Evolutionary conservation across 192 early-diverging fungal species (phyloP).

Genomic region (Martensiomyces pterosporus): DNA sequence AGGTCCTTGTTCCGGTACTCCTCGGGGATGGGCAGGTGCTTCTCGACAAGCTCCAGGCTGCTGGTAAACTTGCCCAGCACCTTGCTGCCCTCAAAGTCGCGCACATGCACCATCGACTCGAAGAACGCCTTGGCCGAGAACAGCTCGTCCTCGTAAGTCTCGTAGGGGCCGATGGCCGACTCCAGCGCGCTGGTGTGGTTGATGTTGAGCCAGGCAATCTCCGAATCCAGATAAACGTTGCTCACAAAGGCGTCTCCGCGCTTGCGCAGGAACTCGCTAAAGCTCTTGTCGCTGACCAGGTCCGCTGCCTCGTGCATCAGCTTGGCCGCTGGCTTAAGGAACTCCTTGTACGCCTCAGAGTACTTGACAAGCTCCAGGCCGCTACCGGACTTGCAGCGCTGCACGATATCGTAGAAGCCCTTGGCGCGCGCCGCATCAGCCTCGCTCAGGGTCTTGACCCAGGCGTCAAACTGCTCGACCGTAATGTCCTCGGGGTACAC

Average conservation of each 20-base stretch:
- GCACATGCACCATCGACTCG: constrained; percentile 64
- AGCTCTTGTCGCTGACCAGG: constrained; percentile 54
- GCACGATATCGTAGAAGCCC: constrained; percentile 62
- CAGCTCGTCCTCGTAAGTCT: constrained; percentile 68
- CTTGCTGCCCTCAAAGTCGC: constrained; percentile 56
- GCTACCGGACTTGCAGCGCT: constrained; percentile 13
- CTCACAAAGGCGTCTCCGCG: constrained; percentile 56
- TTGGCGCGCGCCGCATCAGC: constrained; percentile 52
- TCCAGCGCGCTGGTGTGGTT: constrained; percentile 60
- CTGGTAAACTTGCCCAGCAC: constrained; percentile 62
- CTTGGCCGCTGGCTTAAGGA: constrained; percentile 51
- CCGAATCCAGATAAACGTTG: constrained; percentile 64
- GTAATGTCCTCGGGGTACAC: constrained; percentile 73
- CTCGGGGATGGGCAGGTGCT: constrained; percentile 62
- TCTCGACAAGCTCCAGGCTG: constrained; percentile 62
- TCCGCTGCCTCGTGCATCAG: constrained; percentile 56
- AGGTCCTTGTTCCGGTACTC: constrained; percentile 60
- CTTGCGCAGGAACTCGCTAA: constrained; percentile 55
- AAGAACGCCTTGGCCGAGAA: constrained; percentile 63
- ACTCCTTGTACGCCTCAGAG: constrained; percentile 55
- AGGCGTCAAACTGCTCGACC: constrained; percentile 56
- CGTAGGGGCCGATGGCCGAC: constrained; percentile 68
- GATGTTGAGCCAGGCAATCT: constrained; percentile 66
- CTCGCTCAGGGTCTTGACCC: constrained; percentile 48
- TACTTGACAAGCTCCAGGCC: constrained; percentile 50